Evolutionary conservation across 1,284 basidiomycete genomes (phyloP), one percentile per base, ranked within the genome.

Genomic region (Gymnopus androsaceus): DNA sequence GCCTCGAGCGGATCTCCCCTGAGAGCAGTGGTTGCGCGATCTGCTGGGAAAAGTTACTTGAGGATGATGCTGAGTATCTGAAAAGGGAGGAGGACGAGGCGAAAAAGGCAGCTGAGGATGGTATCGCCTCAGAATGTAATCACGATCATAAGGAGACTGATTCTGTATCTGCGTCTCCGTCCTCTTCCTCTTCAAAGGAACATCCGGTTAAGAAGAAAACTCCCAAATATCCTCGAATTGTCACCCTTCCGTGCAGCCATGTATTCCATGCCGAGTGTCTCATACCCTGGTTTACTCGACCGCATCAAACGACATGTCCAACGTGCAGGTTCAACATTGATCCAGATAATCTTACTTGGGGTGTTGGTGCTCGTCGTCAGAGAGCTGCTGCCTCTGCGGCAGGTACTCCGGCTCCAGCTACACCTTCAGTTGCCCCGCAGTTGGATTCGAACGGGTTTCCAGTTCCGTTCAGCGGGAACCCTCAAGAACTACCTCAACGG

Each of bases 281-380:
- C 23, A 67, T 87, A 2, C 89, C 89, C 0, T 92, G 89, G 89
- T 91, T 91, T 68, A 82, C 87, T 6, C 76, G 85, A 56, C 86
- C 86, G 11, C 78, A 76, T 44, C 87, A 88, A 60, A 90, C 89
- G 27, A 91, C 89, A 1, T 92, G 89, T 63, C 89, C 89, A 1
- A 86, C 87, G 0, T 92, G 89, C 69, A 75, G 89, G 58, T 91
- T 91, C 63, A 85, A 92, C 61, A 79, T 92, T 53, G 88, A 92
- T 64, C 89, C 88, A 0, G 84, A 89, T 51, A 84, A 84, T 51
- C 66, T 90, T 46, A 88, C 87, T 5, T 21, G 42, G 6, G 25
- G 44, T 33, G 27, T 44, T 27, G 51, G 51, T 15, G 19, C 33
- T 36, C 33, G 40, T 15, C 27, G 51, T n/a, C n/a, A n/a, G 33